A percentile compares a stretch with the other conserved stretches of the same genome.
These are phyloP conservation scores for Chloris gayana DNA, from an alignment of 176 grass and related monocot genomes.

Conservation along the genomic window DNA sequence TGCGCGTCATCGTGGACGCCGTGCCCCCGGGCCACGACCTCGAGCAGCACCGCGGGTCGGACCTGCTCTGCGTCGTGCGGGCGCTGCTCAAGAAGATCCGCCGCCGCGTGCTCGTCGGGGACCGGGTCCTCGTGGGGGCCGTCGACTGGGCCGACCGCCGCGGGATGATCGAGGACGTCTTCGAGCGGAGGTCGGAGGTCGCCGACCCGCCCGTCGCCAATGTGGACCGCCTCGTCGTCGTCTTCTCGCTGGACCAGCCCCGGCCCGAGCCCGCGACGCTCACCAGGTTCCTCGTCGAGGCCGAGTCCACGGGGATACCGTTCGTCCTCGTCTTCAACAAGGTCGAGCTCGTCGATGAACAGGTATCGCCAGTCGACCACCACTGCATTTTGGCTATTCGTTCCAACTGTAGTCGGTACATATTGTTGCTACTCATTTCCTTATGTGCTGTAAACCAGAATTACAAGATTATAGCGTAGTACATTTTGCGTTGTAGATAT, in stretches of 20 bases:
- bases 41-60: conserved; percentile 49
- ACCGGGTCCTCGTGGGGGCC: conserved; percentile 70
- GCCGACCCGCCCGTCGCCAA: conserved; percentile 81
- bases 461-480: not conserved
- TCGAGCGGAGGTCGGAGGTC: conserved; percentile 67
- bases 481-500: not conserved
- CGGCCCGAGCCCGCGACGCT: conserved; percentile 73
- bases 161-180: conserved; percentile 91
- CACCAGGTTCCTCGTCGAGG: conserved; percentile 93
- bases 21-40: conserved; percentile 37
- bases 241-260: conserved; percentile 86
- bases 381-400: not conserved
- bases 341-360: conserved; percentile 68
- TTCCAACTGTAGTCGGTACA: not conserved
- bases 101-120: conserved; percentile 83
- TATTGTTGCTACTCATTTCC: not conserved
- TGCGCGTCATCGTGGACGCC: conserved; percentile 85
- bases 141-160: conserved; percentile 76
- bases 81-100: conserved; percentile 95
- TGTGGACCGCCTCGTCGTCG: conserved; percentile 71
- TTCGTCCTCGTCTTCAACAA: conserved; percentile 84
- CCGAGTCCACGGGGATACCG: conserved; percentile 70
- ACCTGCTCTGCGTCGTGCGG: conserved; percentile 92
- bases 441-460: not conserved
- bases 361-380: too few species aligned